Percentiles rank a stretch among this genome's conserved stretches.
Conservation (phyloP, 2,329 filamentous ascomycete species). For the Pseudocercospora musae region DNA sequence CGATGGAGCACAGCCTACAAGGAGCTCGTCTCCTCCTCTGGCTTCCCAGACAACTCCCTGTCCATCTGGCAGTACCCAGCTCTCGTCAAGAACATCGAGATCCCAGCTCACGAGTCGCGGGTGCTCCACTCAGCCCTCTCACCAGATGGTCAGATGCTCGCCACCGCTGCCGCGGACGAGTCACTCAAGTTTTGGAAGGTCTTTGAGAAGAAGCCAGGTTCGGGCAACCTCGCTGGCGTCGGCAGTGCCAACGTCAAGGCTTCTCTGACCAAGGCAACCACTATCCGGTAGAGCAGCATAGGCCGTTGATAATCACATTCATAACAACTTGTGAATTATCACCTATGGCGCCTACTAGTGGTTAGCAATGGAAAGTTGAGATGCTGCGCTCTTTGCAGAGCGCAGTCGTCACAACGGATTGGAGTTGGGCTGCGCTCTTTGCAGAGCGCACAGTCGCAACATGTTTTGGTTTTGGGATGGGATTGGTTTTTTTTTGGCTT, state of each 20-base stretch:
- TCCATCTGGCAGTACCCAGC: constrained; percentile 99
- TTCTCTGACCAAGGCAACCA: constrained; percentile 91
- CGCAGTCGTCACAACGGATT: not conserved
- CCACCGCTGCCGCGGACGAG: constrained; percentile 93
- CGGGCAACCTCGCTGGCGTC: constrained; percentile 61
- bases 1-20: constrained; percentile 97
- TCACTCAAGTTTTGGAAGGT: constrained; percentile 99
- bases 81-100: constrained; percentile 94
- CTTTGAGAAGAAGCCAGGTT: constrained; percentile 94
- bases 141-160: constrained; percentile 96
- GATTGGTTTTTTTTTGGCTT: not conserved
- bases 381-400: not conserved
- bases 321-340: not conserved
- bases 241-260: constrained; percentile 67
- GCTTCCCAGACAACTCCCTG: constrained; percentile 98
- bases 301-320: not conserved
- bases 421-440: not conserved
- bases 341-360: not conserved
- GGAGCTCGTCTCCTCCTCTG: constrained; percentile 95
- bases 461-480: not conserved
- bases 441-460: not conserved
- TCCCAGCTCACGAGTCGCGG: constrained; percentile 93
- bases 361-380: not conserved
- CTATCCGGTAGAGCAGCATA: constrained; percentile 39
- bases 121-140: constrained; percentile 96